phyloP scores from a whole-genome alignment of 1,139 yeast species.

The Lodderomyces metapsilosis region DNA sequence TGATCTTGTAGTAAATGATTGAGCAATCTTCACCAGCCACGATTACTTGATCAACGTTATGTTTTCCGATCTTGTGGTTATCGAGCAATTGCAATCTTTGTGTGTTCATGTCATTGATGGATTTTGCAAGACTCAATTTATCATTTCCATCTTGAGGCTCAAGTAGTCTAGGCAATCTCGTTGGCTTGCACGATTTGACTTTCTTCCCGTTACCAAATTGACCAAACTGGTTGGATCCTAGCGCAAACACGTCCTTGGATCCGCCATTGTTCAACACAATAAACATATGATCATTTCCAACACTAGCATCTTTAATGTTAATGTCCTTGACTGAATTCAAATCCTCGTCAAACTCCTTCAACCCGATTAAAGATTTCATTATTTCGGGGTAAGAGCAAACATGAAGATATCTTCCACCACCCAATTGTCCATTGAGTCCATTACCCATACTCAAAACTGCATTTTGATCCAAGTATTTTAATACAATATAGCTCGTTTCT shows the following conservation, averaged over 20 bases:
- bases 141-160: constrained; percentile 49
- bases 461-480: constrained; percentile 28
- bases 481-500: constrained; percentile 59
- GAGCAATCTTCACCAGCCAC: constrained; percentile 63
- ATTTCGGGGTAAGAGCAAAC: constrained; percentile 67
- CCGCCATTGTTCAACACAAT: constrained; percentile 55
- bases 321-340: constrained; percentile 34
- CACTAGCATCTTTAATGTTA: constrained; percentile 50
- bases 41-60: constrained; percentile 50
- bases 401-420: constrained; percentile 73
- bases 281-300: constrained; percentile 67
- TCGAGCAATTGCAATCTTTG: constrained; percentile 47
- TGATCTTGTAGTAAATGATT: constrained; percentile 57
- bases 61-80: constrained; percentile 21
- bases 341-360: constrained; percentile 42
- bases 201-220: constrained; percentile 84
- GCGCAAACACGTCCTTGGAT: constrained; percentile 59
- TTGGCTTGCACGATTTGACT: constrained; percentile 58
- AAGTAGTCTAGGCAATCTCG: constrained; percentile 50
- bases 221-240: constrained; percentile 84
- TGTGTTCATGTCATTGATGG: constrained; percentile 34
- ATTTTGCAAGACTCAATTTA: constrained; percentile 21
- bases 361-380: constrained; percentile 49
- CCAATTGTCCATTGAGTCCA: constrained; percentile 87
- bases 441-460: constrained; percentile 69